phyloP scores from a whole-genome alignment of 306 rosid genomes.

The Casuarina cunninghamiana region DNA sequence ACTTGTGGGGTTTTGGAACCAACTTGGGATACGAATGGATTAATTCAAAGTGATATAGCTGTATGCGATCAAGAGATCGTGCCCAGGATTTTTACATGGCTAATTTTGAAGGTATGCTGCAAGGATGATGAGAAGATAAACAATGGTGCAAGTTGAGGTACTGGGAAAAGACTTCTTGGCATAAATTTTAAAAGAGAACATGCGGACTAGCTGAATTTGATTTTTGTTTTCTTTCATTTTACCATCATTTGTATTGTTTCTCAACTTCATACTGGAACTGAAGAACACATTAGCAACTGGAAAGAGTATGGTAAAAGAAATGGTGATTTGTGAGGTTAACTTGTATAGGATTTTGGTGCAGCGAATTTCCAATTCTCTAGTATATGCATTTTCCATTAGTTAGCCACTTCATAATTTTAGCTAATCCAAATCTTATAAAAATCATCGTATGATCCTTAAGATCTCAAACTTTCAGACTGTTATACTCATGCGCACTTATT shows the following conservation, averaged over 20 bases:
- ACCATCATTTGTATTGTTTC: not conserved
- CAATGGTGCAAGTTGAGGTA: constrained; percentile 1
- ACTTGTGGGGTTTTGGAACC: not conserved
- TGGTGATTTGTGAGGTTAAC: not conserved
- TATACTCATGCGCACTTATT: not conserved
- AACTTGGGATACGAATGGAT: not conserved
- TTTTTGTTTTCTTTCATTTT: not conserved
- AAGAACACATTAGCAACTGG: not conserved
- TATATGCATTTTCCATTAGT: not conserved
- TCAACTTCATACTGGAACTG: not conserved
- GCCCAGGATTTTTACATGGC: not conserved
- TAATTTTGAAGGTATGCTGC: not conserved
- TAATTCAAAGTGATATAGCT: not conserved
- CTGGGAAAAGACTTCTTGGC: not conserved
- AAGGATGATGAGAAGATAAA: constrained; percentile 3
- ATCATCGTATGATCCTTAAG: not conserved
- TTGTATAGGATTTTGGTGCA: not conserved
- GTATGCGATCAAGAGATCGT: not conserved
- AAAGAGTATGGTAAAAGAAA: not conserved
- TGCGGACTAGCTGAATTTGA: not conserved
- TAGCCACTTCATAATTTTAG: constrained; percentile 7
- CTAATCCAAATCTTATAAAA: not conserved
- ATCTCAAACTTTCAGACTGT: not conserved
- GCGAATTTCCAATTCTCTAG: not conserved
- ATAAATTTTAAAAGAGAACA: not conserved